phyloP scores from a whole-genome alignment of 768 basidiomycete species.

The Russula abietina region DNA sequence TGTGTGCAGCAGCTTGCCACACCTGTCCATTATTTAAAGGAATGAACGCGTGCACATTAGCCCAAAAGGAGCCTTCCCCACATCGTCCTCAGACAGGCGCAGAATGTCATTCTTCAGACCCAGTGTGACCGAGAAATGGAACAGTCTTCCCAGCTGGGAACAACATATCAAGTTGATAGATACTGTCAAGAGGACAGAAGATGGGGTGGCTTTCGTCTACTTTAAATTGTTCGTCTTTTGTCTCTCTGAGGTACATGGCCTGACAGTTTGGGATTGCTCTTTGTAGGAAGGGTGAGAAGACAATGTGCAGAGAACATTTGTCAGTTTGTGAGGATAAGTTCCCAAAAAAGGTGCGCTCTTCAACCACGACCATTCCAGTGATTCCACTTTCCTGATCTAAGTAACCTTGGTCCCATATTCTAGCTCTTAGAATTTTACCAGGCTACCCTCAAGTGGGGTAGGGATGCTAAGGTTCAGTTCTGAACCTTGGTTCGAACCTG shows the following conservation, averaged over 20 bases:
- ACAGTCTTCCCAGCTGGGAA: conserved; percentile 56
- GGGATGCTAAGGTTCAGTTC: too few relatives aligned
- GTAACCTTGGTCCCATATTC: too few relatives aligned
- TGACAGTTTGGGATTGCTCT: background rate
- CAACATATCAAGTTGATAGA: conserved; percentile 55
- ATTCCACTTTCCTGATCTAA: background rate
- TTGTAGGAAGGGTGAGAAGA: conserved; percentile 41
- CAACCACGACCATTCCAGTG: background rate
- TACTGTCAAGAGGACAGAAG: conserved; percentile 58
- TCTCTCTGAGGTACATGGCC: background rate
- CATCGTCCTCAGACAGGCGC: conserved; percentile 24
- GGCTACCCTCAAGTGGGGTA: too few relatives aligned
- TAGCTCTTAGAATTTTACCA: too few relatives aligned
- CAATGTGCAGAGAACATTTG: conserved; percentile 47
- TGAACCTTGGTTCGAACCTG: too few relatives aligned
- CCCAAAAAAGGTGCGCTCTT: conserved; percentile 43
- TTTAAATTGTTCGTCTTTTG: conserved; percentile 57
- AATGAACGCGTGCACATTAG: too few relatives aligned
- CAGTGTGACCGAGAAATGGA: conserved; percentile 50
- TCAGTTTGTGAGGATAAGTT: conserved; percentile 55
- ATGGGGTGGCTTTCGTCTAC: conserved; percentile 50
- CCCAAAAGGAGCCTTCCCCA: background rate
- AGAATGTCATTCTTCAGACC: conserved; percentile 21
- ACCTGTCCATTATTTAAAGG: too few relatives aligned
- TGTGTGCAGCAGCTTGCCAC: too few relatives aligned